Base-by-base conservation (phyloP, 257 asterid genomes). In the Echium plantagineum region DNA sequence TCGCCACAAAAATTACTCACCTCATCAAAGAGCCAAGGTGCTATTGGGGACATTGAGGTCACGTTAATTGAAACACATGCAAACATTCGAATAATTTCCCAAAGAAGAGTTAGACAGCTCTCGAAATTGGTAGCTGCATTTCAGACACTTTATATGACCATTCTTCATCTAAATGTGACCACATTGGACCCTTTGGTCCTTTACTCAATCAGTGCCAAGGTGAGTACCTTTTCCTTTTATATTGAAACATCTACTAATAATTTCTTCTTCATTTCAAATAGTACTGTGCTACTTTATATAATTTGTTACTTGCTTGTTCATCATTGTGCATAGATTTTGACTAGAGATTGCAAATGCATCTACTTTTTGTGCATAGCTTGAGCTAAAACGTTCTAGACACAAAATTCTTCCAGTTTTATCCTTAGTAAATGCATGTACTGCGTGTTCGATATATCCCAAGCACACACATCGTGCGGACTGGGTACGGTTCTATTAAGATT, bases 141-240 rank as follows among this genome's bases (percentile, higher is more conserved):
- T 30, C 94, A 89, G 4, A 69, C 94, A 4, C 51, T 89, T 57
- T 69, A 63, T 38, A 86, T 93, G 65, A 67, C 82, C 52, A 73
- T 93, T 22, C 97, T 93, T 55, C 98, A 93, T 75, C 95, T 93
- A 64, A 93, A 89, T 63, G 83, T 89, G 65, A 83, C 95, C 64
- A 81, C 97, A 6, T 76, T 93, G 51, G 94, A 86, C 73, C 74
- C 85, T 3, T 80, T 84, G 63, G 97, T 89, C 56, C 94, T 93
- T 64, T 93, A 93, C 80, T 93, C 98, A 47, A 74, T 93, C 59
- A 93, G 96, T 56, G 94, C 96, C 56, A 93, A 93, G 98, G 98
- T 91, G 75, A 19, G 68, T 52, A 10, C 3, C 49, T 17, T 42
- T 42, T n/a, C 49, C 49, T 13, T 10, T 1, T 0, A 10, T 9